phyloP scores from a whole-genome alignment of 768 basidiomycete genomes.

The Sistotremastrum suecicum region DNA sequence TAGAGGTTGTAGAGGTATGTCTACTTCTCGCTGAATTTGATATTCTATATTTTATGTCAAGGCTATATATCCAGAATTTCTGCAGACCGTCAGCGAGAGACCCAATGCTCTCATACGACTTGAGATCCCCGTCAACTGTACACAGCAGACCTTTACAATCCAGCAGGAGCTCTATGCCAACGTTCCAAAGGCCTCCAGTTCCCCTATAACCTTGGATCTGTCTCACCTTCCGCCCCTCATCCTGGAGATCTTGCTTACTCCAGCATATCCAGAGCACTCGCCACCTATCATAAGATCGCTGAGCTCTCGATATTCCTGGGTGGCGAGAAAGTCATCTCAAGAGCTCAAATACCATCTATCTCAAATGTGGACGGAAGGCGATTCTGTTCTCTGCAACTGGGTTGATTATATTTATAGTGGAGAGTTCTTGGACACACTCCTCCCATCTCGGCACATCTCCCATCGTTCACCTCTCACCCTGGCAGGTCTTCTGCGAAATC shows the following conservation, averaged over 20 bases:
- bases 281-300: slow-evolving; percentile 44
- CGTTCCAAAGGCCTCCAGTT: slow-evolving; percentile 7
- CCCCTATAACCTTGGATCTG: slow-evolving; percentile 18
- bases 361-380: slow-evolving; percentile 48
- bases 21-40: background rate
- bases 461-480: slow-evolving; percentile 46
- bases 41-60: slow-evolving; percentile 13
- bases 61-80: slow-evolving; percentile 71
- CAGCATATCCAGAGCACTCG: slow-evolving; percentile 35
- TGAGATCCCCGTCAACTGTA: slow-evolving; percentile 54
- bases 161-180: background rate
- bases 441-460: slow-evolving; percentile 21
- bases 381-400: slow-evolving; percentile 54
- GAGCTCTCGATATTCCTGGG: slow-evolving; percentile 45
- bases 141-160: slow-evolving; percentile 4
- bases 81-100: slow-evolving; percentile 24
- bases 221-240: slow-evolving; percentile 50
- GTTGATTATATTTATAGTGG: slow-evolving; percentile 57
- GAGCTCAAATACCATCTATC: slow-evolving; percentile 26
- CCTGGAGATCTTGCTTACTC: slow-evolving; percentile 38
- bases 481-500: slow-evolving; percentile 29
- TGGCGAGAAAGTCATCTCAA: slow-evolving; percentile 20
- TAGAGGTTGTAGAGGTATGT: slow-evolving; percentile 45
- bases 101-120: slow-evolving; percentile 31
- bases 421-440: slow-evolving; percentile 33